Evolutionary conservation across 306 rosid genomes (phyloP).

Genomic region (Benincasa hispida): DNA sequence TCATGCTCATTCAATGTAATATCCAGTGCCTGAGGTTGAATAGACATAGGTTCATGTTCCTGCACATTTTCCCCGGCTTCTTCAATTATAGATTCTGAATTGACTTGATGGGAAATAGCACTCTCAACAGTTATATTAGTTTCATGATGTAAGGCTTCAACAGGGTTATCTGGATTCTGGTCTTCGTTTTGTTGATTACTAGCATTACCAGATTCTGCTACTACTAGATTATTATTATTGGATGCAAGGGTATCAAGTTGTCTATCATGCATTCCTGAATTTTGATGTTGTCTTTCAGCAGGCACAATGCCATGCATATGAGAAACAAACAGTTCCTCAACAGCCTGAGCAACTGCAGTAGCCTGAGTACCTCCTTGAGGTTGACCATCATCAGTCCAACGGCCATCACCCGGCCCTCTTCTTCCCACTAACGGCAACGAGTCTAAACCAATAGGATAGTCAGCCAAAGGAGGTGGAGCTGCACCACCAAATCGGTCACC

Average conservation of each 20-base stretch:
- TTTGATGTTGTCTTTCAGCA: slow-evolving; percentile 42
- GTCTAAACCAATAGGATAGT: slow-evolving; percentile 92
- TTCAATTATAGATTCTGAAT: slow-evolving; percentile 33
- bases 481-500: slow-evolving; percentile 75
- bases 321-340: slow-evolving; percentile 70
- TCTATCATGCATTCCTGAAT: slow-evolving; percentile 49
- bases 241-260: slow-evolving; percentile 48
- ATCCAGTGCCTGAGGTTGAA: slow-evolving; percentile 49
- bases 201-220: slow-evolving; percentile 33
- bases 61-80: slow-evolving; percentile 35
- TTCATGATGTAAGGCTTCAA: slow-evolving; percentile 28
- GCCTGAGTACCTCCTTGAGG: slow-evolving; percentile 88
- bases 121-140: slow-evolving; percentile 29
- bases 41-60: slow-evolving; percentile 51
- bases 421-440: slow-evolving; percentile 74
- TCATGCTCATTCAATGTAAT: slow-evolving; percentile 36
- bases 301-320: slow-evolving; percentile 45
- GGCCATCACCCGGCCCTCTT: slow-evolving; percentile 74
- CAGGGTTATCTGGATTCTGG: slow-evolving; percentile 50
- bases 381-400: slow-evolving; percentile 99
- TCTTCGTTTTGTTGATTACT: slow-evolving; percentile 43
- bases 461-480: slow-evolving; percentile 93
- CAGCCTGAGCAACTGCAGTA: slow-evolving; percentile 76
- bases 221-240: slow-evolving; percentile 41
- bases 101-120: slow-evolving; percentile 36